A percentile compares a stretch with the other conserved stretches of the same genome.
Evolutionary conservation across 192 early-diverging fungal genomes (phyloP).

Genomic region (Coemansia sp.): DNA sequence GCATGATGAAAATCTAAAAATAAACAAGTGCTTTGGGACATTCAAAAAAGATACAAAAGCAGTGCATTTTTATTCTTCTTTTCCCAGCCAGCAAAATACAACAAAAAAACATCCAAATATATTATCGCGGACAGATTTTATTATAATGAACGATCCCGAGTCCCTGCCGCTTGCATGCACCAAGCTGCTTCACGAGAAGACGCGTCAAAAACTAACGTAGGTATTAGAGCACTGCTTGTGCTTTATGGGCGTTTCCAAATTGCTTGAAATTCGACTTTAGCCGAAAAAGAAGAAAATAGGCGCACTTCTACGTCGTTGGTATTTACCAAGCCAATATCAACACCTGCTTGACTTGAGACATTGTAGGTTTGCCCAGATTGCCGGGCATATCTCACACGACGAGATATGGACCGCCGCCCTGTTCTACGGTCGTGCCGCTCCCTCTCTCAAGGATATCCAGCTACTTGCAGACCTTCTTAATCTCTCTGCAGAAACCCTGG

Average conservation of each 20-base stretch:
- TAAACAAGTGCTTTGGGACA: neutral
- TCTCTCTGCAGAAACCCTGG: conserved; percentile 45
- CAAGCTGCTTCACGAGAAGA: conserved; percentile 48
- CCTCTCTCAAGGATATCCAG: conserved; percentile 44
- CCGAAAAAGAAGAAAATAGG: neutral
- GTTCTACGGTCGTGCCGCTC: conserved; percentile 67
- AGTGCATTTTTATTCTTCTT: neutral
- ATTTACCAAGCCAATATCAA: neutral
- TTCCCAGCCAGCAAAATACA: neutral
- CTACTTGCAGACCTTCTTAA: conserved; percentile 40
- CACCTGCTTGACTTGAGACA: neutral
- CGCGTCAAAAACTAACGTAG: conserved; percentile 44
- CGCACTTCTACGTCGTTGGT: neutral
- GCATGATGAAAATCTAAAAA: conserved; percentile 1
- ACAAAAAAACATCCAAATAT: no score
- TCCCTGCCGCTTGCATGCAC: conserved; percentile 38
- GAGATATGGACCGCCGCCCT: conserved; percentile 69
- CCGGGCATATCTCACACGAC: conserved; percentile 54
- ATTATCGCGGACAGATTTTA: neutral
- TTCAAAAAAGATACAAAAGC: neutral
- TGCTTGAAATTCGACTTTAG: neutral
- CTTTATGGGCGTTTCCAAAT: neutral
- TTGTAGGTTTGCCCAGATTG: conserved; percentile 62
- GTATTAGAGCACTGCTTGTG: neutral
- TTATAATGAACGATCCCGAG: conserved; percentile 22